Base-by-base conservation (phyloP, 225 moss, liverwort and hornwort genomes). In the Marchantia polymorpha region DNA sequence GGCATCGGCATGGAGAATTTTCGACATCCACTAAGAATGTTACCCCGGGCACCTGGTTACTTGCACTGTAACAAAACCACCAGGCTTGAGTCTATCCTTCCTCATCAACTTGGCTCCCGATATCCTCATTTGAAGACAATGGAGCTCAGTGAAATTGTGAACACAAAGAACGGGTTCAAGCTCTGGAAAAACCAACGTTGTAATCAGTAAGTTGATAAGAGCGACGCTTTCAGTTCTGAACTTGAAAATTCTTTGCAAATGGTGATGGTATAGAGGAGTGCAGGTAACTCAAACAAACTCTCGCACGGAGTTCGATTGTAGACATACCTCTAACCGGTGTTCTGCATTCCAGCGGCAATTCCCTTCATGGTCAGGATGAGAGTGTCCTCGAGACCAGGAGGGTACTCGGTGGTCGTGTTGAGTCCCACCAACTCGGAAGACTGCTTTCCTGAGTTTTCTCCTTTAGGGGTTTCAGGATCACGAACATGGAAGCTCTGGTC, bases 351-450 rank as follows among this genome's bases (percentile, higher is more conserved):
- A 71, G 87, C 87, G 67, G 87, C 87, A 31, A 88, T 88, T 70
- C 87, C 87, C 59, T 88, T 88, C 87, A 88, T 88, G 31, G 87
- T 88, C 22, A 88, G 82, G 63, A 88, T 88, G 48, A 88, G 84
- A 4, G 87, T 85, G 53, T 88, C 87, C 74, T 88, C 87, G n/a
- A 88, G 81, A 27, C 87, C 87, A 55, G 87, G 87, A 14, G 87
- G 83, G 26, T 70, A 88, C 49, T 88, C 87, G 0, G 84, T 88
- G 46, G 82, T 88, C 30, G 78, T 88, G 82, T 88, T 88, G 85
- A 88, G 79, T 5, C 69, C 56, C 27, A 88, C 87, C 20, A 88
- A 66, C 59, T 78, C 77, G 31, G 83, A 85, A 31, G 87, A 56
- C 29, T 80, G 76, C 64, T 71, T 86, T 67, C 66, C 78, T 75